phyloP scores from a whole-genome alignment of 2,329 filamentous ascomycete species.

The Curvularia hawaiiensis region DNA sequence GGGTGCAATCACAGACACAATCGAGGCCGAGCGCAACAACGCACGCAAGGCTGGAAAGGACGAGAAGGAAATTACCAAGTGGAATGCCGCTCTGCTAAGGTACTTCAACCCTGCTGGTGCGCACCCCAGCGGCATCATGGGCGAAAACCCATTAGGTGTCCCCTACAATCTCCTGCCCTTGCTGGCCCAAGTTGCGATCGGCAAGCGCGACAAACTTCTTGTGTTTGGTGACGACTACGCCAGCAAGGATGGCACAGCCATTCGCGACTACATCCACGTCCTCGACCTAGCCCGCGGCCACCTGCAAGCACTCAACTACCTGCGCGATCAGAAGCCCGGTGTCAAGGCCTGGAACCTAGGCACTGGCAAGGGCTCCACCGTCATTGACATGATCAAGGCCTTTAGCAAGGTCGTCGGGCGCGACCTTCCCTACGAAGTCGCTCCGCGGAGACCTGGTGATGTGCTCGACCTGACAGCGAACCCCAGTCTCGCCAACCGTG shows the following conservation, averaged over 20 bases:
- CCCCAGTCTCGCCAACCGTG: conserved; percentile 81
- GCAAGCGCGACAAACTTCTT: conserved; percentile 89
- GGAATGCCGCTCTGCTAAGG: conserved; percentile 90
- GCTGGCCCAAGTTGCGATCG: conserved; percentile 93
- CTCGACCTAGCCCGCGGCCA: conserved; percentile 87
- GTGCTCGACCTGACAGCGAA: conserved; percentile 95
- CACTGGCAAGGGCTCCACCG: conserved; percentile 91
- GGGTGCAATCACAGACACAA: conserved; percentile 86
- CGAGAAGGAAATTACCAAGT: conserved; percentile 71
- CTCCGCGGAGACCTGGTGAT: conserved; percentile 80
- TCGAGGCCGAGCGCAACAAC: conserved; percentile 85
- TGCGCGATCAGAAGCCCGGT: conserved; percentile 81
- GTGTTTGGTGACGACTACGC: conserved; percentile 95
- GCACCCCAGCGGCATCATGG: conserved; percentile 96
- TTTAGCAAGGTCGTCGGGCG: conserved; percentile 87
- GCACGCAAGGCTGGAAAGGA: conserved; percentile 71
- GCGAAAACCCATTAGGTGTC: conserved; percentile 93
- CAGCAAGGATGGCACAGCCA: conserved; percentile 89
- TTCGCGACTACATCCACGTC: conserved; percentile 98
- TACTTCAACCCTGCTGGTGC: conserved; percentile 98
- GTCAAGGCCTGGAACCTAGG: conserved; percentile 97
- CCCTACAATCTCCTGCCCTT: conserved; percentile 96
- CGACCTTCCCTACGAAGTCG: conserved; percentile 85
- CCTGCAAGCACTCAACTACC: conserved; percentile 86
- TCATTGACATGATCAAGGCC: conserved; percentile 96